phyloP scores from a whole-genome alignment of 345 rosid genomes.

The Eucalyptus erythrocorys region DNA sequence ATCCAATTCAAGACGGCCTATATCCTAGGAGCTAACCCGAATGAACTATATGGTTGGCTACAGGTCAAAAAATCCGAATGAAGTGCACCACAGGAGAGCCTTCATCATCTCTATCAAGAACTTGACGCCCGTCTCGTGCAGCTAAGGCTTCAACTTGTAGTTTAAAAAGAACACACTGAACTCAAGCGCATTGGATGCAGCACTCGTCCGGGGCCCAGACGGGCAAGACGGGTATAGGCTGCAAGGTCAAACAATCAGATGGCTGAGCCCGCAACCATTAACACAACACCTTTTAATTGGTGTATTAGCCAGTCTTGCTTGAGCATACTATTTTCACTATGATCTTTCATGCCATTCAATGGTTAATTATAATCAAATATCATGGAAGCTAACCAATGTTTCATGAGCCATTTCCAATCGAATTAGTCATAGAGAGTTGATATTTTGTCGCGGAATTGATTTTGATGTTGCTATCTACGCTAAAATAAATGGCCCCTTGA shows the following conservation, averaged over 20 bases:
- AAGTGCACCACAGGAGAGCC: constrained; percentile 35
- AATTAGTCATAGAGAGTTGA: neutral
- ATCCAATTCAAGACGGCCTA: constrained; percentile 16
- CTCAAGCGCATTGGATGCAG: constrained; percentile 53
- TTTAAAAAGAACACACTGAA: constrained; percentile 21
- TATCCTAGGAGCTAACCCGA: constrained; percentile 33
- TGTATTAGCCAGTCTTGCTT: constrained; percentile 39
- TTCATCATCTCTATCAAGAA: constrained; percentile 23
- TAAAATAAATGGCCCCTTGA: neutral
- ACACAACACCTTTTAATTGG: constrained; percentile 53
- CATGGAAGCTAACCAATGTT: neutral
- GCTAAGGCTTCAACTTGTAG: constrained; percentile 29
- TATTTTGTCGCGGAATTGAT: neutral
- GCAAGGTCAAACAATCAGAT: constrained; percentile 31
- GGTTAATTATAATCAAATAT: neutral
- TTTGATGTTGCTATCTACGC: neutral
- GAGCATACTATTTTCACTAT: neutral
- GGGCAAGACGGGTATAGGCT: constrained; percentile 37
- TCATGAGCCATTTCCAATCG: neutral
- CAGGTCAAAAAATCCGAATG: constrained; percentile 26
- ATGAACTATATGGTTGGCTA: constrained; percentile 45
- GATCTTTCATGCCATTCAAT: neutral
- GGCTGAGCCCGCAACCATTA: constrained; percentile 38
- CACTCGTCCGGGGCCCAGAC: constrained; percentile 66
- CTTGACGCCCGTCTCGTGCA: constrained; percentile 7